Conservation (phyloP, 257 asterid species). For the Coffea eugenioides region DNA sequence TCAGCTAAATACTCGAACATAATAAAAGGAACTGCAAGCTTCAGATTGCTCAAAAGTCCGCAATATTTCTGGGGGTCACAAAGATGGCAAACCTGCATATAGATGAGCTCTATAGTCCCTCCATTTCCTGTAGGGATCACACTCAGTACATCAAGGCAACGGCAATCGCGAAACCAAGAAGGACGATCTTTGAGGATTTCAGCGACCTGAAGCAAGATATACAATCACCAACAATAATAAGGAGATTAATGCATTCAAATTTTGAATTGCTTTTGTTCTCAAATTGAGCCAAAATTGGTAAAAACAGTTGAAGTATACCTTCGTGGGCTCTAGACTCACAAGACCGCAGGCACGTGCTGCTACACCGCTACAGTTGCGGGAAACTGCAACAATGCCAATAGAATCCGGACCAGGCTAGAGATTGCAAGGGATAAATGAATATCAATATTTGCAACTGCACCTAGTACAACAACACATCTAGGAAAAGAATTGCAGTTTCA, state of each 20-base stretch:
- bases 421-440: constrained; percentile 1
- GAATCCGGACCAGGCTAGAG: constrained; percentile 99
- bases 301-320: constrained; percentile 40
- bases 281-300: background rate
- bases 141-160: constrained; percentile 69
- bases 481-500: background rate
- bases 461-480: background rate
- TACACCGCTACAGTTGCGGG: constrained; percentile 94
- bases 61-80: background rate
- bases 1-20: background rate
- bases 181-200: constrained; percentile 96
- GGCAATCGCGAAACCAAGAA: constrained; percentile 93
- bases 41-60: background rate
- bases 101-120: constrained; percentile 84
- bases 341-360: constrained; percentile 99
- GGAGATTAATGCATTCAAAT: background rate
- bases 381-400: constrained; percentile 93
- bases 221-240: background rate
- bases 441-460: background rate
- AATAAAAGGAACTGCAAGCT: background rate
- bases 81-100: constrained; percentile 64
- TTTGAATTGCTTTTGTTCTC: background rate
- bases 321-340: constrained; percentile 96
- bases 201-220: constrained; percentile 55
- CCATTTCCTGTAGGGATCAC: constrained; percentile 87